Base-by-base conservation (phyloP, 345 rosid genomes). In the Eutrema japonicum region DNA sequence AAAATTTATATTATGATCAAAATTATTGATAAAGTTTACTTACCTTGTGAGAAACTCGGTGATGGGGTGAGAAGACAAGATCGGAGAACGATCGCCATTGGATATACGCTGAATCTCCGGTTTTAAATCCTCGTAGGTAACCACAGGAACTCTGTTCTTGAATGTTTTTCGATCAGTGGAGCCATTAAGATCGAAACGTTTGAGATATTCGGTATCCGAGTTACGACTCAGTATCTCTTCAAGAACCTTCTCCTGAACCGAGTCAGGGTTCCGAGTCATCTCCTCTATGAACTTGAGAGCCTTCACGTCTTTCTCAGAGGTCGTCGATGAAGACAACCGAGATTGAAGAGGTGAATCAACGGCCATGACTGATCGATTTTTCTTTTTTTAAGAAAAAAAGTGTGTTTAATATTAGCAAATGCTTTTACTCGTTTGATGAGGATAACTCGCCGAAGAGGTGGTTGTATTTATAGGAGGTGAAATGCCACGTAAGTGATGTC, bases 1-100 rank as follows among this genome's bases (percentile, higher is more conserved):
- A 2, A 36, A 7, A 2, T 14, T 32, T 6, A 32, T 32, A 45
- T 8, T 35, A 72, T 7, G 18, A 43, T 54, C 42, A 2, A 7
- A 57, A 54, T 16, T 38, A 36, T 29, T 55, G 60, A 22, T 41
- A 32, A 47, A 40, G 37, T 72, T 52, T 54, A 62, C 62, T 27
- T 42, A 88, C 96, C 96, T 90, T 30, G 96, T 90, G 69, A 90
- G 88, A 74, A 90, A 88, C 78, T 90, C 96, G 10, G 91, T 84
- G 47, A 88, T 75, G 16, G 96, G 93, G 35, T 84, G 81, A 52
- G 96, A 53, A 51, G 89, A 90, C 56, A 90, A 53, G 73, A 90
- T 90, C 11, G 93, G 76, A 48, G 96, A 88, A 63, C 82, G 81
- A 70, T 90, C 96, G 0, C 96, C 96, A 50, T 86, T 83, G 12